Percentiles rank a stretch among this genome's conserved stretches.
Conservation (phyloP, 305 asterid species). For the Fraxinus sp. region DNA sequence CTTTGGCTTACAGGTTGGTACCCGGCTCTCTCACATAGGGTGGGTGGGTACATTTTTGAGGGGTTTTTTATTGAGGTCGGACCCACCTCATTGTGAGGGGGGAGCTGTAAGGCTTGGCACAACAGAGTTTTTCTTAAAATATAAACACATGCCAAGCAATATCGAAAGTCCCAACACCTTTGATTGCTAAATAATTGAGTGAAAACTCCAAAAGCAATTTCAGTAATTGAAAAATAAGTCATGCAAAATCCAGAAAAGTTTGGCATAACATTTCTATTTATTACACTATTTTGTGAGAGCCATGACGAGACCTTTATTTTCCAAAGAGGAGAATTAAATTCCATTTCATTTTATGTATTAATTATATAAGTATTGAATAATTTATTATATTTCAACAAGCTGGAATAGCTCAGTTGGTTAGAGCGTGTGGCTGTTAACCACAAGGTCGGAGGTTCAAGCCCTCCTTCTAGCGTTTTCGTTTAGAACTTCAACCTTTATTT, state of each 20-base stretch:
- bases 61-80: too few species aligned
- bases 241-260: background rate
- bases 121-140: too few species aligned
- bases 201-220: background rate
- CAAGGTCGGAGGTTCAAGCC: slow-evolving; percentile 86
- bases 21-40: too few species aligned
- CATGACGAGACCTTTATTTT: background rate
- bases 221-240: background rate
- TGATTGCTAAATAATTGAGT: background rate
- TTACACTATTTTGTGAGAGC: background rate
- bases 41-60: too few species aligned
- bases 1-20: too few species aligned
- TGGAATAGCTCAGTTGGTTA: slow-evolving; percentile 88
- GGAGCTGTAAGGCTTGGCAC: too few species aligned
- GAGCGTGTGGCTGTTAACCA: slow-evolving; percentile 97
- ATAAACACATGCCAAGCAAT: background rate
- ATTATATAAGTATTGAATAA: too few species aligned
- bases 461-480: slow-evolving; percentile 52
- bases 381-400: slow-evolving; percentile 16
- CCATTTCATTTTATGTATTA: background rate
- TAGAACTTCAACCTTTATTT: background rate
- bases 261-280: background rate
- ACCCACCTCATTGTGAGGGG: too few species aligned
- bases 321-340: too few species aligned
- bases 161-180: background rate